Base-by-base conservation (phyloP, 306 rosid species). In the Sechiopsis laciniata region DNA sequence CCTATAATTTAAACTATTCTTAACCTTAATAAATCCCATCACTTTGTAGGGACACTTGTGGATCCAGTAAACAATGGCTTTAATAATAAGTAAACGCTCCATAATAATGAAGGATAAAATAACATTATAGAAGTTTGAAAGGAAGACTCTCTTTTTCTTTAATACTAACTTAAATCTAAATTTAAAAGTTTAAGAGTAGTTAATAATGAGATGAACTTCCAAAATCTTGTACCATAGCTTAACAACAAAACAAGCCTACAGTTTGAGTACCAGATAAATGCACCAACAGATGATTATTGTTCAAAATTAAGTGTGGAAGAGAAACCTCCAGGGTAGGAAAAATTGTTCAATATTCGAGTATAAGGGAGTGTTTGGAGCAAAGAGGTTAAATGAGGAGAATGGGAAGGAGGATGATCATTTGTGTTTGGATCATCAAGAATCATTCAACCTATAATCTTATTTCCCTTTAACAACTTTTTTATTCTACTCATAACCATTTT, bases 231-330 rank as follows among this genome's bases (percentile, higher is more conserved):
- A 21, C 16, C n/a, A 21, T 21, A 10, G 63, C 63, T 21, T 12
- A 57, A 57, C 3, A 10, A 57, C 16, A 57, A 21, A 51, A 51
- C n/a, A 5, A 13, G 17, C 17, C 55, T 13, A 4, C 55, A 51
- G 16, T 51, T 51, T 51, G 55, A 51, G 55, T 13, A 51, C n/a
- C 16, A 10, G 0, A 50, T 50, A 50, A 14, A 11, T 51, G 55
- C 54, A 51, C 55, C 0, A 13, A 51, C 55, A 51, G 55, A 51
- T 13, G 55, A 51, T 51, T 57, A 42, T 42, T 42, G 35, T 21
- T 57, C 63, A 57, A 57, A 57, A 21, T 57, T 11, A 57, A 57
- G 63, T 10, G 63, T 57, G 15, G 35, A 57, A 21, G 63, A 57
- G 63, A 57, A 56, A 56, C 29, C 22, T 21, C 8, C 16, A 57